These are phyloP conservation scores for Phyllostachys edulis DNA, from an alignment of 176 grass and related monocot species.

Conservation along the genomic window DNA sequence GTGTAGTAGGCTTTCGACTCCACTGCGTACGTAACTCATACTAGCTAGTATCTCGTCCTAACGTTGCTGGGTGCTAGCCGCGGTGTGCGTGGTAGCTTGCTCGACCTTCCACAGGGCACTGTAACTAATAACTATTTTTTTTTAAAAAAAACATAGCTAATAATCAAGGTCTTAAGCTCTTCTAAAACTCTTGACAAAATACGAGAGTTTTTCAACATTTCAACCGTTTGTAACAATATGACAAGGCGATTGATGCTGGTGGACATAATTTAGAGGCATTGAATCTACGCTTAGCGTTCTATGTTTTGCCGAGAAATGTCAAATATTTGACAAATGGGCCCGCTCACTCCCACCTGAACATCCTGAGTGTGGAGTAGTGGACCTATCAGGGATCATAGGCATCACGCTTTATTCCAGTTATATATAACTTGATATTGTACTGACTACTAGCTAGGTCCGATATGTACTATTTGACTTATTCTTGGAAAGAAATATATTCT, in stretches of 20 bases:
- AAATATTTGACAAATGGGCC: neutral
- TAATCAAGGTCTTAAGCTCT: neutral
- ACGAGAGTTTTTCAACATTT: neutral
- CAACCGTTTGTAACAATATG: neutral
- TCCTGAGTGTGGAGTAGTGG: neutral
- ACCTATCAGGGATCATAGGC: neutral
- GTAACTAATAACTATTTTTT: neutral
- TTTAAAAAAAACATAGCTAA: neutral
- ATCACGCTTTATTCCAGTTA: too few relatives aligned
- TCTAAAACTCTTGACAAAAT: neutral
- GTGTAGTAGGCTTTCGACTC: slow-evolving; percentile 23
- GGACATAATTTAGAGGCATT: neutral
- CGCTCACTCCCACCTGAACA: neutral
- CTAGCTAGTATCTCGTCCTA: neutral
- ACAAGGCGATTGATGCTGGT: neutral
- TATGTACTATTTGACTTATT: neutral
- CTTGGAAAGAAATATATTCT: neutral
- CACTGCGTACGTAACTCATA: neutral
- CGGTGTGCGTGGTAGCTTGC: neutral
- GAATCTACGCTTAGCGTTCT: neutral
- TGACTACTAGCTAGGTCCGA: neutral
- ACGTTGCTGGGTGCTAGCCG: neutral
- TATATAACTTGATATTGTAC: neutral
- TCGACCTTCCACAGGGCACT: neutral
- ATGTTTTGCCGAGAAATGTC: neutral